A percentile compares a stretch with the other conserved stretches of the same genome.
Conservation (phyloP, 257 asterid genomes). For the Agastache rugosa region DNA sequence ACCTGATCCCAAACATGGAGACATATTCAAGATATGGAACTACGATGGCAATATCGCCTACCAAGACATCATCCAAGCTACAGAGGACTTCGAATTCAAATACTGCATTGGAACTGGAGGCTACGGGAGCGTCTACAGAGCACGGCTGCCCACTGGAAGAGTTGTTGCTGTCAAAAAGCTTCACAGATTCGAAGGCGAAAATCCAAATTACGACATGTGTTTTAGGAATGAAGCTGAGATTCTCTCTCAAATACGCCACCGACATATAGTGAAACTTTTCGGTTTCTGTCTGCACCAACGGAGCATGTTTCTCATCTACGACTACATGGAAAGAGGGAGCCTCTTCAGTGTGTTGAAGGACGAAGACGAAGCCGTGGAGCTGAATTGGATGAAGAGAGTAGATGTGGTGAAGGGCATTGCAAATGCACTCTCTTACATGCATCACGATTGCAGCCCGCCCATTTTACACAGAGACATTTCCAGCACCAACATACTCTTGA, state of each 20-base stretch:
- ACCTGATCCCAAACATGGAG: too few species aligned
- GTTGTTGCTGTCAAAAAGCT: constrained; percentile 18
- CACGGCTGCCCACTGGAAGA: not conserved
- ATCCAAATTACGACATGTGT: not conserved
- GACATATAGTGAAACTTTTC: not conserved
- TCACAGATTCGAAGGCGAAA: not conserved
- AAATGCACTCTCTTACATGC: not conserved
- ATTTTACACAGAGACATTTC: not conserved
- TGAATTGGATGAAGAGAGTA: not conserved
- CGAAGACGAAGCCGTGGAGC: not conserved
- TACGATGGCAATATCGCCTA: constrained; percentile 36
- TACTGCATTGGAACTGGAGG: constrained; percentile 39
- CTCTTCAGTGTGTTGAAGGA: not conserved
- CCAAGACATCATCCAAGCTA: constrained; percentile 29
- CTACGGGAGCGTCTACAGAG: constrained; percentile 14
- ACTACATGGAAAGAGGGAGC: constrained; percentile 23
- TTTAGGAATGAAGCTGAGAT: constrained; percentile 12
- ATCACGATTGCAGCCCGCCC: not conserved
- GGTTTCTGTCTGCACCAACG: not conserved
- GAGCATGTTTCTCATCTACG: constrained; percentile 5
- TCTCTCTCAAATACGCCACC: not conserved
- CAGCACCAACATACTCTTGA: not conserved
- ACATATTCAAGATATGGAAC: constrained; percentile 39
- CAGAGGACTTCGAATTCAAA: constrained; percentile 19
- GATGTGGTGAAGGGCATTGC: constrained; percentile 6